These are phyloP conservation scores for Papilionanthe hybrid DNA, from an alignment of 116 monocot genomes.

Conservation along the genomic window DNA sequence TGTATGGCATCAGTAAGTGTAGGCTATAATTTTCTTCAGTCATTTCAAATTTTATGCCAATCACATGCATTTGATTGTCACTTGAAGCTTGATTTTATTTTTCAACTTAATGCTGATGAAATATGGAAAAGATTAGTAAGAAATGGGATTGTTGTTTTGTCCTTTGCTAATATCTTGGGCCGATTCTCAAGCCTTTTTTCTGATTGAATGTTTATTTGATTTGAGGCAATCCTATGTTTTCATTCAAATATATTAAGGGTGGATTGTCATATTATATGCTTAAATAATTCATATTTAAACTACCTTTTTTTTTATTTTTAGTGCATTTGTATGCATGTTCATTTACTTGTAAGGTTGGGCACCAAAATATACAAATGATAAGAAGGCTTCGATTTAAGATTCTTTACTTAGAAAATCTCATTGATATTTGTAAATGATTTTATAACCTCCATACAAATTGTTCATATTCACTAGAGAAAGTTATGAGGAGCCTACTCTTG, in stretches of 20 bases:
- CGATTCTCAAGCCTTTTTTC: background rate
- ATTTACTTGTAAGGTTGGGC: too few species aligned
- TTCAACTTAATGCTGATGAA: background rate
- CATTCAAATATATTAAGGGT: background rate
- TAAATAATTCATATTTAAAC: background rate
- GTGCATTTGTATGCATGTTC: too few species aligned
- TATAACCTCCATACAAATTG: too few species aligned
- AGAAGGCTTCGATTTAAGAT: too few species aligned
- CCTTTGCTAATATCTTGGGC: background rate
- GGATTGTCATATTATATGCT: background rate
- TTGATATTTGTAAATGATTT: too few species aligned
- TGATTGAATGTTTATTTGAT: background rate
- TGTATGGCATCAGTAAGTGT: background rate
- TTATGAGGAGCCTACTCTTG: too few species aligned
- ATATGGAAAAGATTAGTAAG: background rate
- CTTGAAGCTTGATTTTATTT: background rate
- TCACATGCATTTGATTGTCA: background rate
- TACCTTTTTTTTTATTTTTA: too few species aligned
- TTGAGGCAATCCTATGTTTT: background rate
- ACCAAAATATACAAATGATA: too few species aligned
- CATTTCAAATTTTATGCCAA: background rate
- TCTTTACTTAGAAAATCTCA: too few species aligned
- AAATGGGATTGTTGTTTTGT: background rate
- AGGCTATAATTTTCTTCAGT: background rate
- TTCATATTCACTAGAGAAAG: too few species aligned